phyloP scores from a whole-genome alignment of 805 yeast species.

The Zygoascus ofunaensis region DNA sequence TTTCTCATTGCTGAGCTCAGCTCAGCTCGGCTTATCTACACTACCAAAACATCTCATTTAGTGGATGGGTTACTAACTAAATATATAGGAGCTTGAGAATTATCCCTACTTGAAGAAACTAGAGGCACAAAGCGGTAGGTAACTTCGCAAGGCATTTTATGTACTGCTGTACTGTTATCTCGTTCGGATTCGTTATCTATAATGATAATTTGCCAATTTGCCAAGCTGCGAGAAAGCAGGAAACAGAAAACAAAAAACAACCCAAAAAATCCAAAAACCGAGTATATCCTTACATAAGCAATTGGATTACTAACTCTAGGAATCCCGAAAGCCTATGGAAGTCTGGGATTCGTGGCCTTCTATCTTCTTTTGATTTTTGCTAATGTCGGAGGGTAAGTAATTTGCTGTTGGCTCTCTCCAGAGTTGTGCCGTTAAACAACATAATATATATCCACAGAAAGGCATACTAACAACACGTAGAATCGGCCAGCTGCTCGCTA shows the following conservation, averaged over 20 bases:
- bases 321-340: conserved; percentile 78
- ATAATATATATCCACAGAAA: neutral
- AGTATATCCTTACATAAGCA: no score
- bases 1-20: neutral
- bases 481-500: conserved; percentile 86
- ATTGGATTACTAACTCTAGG: conserved; percentile 17
- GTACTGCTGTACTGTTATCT: neutral
- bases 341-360: conserved; percentile 49
- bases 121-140: conserved; percentile 26
- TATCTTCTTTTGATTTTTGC: conserved; percentile 75
- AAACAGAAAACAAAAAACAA: no score
- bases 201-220: no score
- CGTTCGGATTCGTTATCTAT: no score
- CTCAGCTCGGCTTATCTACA: no score
- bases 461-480: conserved; percentile 9
- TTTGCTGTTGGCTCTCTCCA: no score
- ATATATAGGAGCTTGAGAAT: conserved; percentile 25
- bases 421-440: neutral
- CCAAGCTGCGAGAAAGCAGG: no score
- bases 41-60: no score
- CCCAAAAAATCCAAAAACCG: no score
- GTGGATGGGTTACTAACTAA: neutral
- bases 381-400: conserved; percentile 66
- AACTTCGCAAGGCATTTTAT: neutral
- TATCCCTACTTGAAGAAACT: conserved; percentile 25